Evolutionary conservation across 805 yeast species (phyloP).

Genomic region (Teunomyces tritomae): DNA sequence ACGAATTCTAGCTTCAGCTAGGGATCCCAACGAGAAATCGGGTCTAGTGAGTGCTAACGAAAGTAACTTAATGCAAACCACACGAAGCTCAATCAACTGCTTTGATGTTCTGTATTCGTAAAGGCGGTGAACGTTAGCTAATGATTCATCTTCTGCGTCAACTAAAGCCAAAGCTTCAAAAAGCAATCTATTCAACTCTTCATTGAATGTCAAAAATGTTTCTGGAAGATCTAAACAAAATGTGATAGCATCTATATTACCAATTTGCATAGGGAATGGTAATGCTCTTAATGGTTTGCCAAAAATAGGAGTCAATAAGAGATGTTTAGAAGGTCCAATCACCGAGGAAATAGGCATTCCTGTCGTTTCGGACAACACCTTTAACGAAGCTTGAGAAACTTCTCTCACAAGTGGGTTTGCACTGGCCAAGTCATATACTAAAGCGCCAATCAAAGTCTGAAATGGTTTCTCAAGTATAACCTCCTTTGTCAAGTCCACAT

Average conservation of each 20-base stretch:
- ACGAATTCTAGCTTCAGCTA: slow-evolving; percentile 75
- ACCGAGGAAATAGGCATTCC: slow-evolving; percentile 67
- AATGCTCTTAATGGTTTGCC: slow-evolving; percentile 95
- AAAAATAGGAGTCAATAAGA: slow-evolving; percentile 87
- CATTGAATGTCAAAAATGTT: slow-evolving; percentile 81
- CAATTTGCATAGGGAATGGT: slow-evolving; percentile 98
- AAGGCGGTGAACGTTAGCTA: slow-evolving; percentile 82
- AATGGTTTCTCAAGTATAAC: slow-evolving; percentile 69
- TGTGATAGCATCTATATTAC: slow-evolving; percentile 95
- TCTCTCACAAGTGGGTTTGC: slow-evolving; percentile 80
- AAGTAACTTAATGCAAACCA: slow-evolving; percentile 81
- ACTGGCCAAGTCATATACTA: slow-evolving; percentile 90
- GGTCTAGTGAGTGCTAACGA: slow-evolving; percentile 83
- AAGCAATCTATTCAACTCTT: slow-evolving; percentile 79
- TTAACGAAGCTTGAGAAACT: slow-evolving; percentile 72
- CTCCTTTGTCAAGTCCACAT: slow-evolving; percentile 55
- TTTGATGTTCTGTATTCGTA: slow-evolving; percentile 86
- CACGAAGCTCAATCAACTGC: slow-evolving; percentile 81
- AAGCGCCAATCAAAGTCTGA: slow-evolving; percentile 78
- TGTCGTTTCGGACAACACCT: slow-evolving; percentile 67
- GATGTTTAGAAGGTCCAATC: slow-evolving; percentile 78
- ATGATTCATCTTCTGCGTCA: slow-evolving; percentile 95
- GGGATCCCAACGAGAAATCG: slow-evolving; percentile 72
- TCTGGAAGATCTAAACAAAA: slow-evolving; percentile 80
- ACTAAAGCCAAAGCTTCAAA: slow-evolving; percentile 91